These are phyloP conservation scores for Backusella circina DNA, from an alignment of 192 early-diverging fungal species.

Conservation along the genomic window DNA sequence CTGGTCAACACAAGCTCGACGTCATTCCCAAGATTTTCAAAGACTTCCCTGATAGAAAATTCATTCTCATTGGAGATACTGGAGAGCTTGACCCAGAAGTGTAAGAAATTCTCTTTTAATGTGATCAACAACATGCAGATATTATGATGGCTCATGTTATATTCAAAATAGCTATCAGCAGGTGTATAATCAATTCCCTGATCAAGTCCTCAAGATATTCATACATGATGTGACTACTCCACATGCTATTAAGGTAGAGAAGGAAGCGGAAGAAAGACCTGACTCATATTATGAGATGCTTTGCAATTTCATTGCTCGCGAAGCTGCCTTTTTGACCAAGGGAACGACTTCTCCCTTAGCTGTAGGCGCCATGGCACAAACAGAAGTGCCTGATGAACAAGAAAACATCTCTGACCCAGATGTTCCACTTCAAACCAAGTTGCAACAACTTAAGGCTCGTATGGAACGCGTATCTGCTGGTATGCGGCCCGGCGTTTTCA, in stretches of 20 bases:
- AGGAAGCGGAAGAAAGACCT: background rate
- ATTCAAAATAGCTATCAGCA: slow-evolving; percentile 18
- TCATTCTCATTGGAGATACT: slow-evolving; percentile 87
- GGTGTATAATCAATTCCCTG: slow-evolving; percentile 29
- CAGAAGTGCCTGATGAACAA: slow-evolving; percentile 22
- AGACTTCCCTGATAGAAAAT: slow-evolving; percentile 79
- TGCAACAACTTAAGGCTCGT: slow-evolving; percentile 21
- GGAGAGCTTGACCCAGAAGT: slow-evolving; percentile 89
- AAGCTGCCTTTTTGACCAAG: background rate
- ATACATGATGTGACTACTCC: slow-evolving; percentile 38
- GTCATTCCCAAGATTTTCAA: slow-evolving; percentile 29
- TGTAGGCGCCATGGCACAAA: slow-evolving; percentile 23
- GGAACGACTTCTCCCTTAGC: slow-evolving; percentile 11
- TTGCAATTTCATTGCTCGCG: slow-evolving; percentile 8
- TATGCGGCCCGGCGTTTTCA: slow-evolving; percentile 28
- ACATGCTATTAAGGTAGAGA: slow-evolving; percentile 23
- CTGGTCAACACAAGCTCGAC: slow-evolving; percentile 29
- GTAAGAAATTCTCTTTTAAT: slow-evolving; percentile 32
- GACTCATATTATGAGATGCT: slow-evolving; percentile 10
- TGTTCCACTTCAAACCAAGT: slow-evolving; percentile 9
- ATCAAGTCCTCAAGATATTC: slow-evolving; percentile 35
- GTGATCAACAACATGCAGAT: background rate
- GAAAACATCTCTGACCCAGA: slow-evolving; percentile 14
- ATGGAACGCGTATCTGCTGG: slow-evolving; percentile 14
- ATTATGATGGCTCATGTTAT: background rate